Conservation (phyloP, 768 basidiomycete species). For the Pulveroboletus ravenelii region DNA sequence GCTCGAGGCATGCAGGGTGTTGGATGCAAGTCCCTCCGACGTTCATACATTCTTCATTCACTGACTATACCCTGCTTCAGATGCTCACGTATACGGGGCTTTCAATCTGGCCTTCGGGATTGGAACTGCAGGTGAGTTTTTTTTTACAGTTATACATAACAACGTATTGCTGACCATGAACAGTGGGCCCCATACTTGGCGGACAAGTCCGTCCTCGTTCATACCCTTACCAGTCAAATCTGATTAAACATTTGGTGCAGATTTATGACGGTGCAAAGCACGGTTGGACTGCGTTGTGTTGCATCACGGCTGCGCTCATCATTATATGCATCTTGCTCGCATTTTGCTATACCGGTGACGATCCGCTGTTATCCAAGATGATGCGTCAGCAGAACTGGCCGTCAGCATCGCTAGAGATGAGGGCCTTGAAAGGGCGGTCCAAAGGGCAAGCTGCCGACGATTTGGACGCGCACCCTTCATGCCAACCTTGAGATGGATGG, state of each 20-base stretch:
- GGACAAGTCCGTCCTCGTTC: conserved; percentile 47
- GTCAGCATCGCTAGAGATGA: conserved; percentile 7
- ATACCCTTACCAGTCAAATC: neutral
- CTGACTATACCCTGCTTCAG: conserved; percentile 31
- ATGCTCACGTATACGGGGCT: conserved; percentile 69
- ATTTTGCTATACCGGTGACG: conserved; percentile 46
- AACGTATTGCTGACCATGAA: conserved; percentile 1
- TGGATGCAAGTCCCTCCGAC: conserved; percentile 49
- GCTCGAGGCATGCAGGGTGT: conserved; percentile 54
- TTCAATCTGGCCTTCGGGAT: conserved; percentile 70
- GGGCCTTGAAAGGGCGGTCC: neutral
- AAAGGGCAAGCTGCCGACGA: conserved; percentile 1
- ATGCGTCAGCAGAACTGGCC: conserved; percentile 18
- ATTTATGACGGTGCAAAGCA: conserved; percentile 51
- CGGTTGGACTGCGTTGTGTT: conserved; percentile 60
- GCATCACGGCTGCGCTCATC: conserved; percentile 44
- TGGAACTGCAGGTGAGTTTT: conserved; percentile 53
- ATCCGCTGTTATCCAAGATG: conserved; percentile 35
- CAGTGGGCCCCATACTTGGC: conserved; percentile 68
- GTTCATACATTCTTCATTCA: neutral
- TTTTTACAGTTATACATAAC: neutral
- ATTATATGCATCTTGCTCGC: conserved; percentile 35
- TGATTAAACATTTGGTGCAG: conserved; percentile 30
- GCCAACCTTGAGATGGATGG: neutral
- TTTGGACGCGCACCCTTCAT: conserved; percentile 2